Percentiles rank a stretch among this genome's conserved stretches.
Evolutionary conservation across 371 early-diverging fungal species (phyloP).

Genomic region (Mucor lusitanicus): DNA sequence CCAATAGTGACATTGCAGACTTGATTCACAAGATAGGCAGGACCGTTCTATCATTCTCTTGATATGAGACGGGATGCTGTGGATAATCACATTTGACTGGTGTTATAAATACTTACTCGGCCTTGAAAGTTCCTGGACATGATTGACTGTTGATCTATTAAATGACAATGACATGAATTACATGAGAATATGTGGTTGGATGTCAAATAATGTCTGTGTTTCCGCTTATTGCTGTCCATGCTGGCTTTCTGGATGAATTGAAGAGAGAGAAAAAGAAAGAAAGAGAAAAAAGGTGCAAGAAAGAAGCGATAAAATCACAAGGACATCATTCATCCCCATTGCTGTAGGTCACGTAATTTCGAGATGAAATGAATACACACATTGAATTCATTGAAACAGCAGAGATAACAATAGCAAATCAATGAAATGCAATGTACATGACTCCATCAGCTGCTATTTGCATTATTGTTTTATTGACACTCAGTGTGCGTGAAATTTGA

Average conservation of each 20-base stretch:
- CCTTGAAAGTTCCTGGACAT: slow-evolving; percentile 27
- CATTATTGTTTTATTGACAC: neutral
- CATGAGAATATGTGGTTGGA: slow-evolving; percentile 13
- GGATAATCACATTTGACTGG: neutral
- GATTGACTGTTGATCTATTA: slow-evolving; percentile 16
- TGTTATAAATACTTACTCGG: slow-evolving; percentile 13
- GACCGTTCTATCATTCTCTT: slow-evolving; percentile 53
- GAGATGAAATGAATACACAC: neutral
- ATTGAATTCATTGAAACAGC: neutral
- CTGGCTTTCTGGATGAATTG: neutral
- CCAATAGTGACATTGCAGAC: slow-evolving; percentile 69
- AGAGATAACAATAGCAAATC: neutral
- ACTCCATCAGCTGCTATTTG: neutral
- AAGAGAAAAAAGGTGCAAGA: neutral
- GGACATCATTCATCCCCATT: neutral
- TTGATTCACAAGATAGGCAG: slow-evolving; percentile 67
- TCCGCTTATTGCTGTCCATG: slow-evolving; percentile 9
- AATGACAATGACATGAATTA: slow-evolving; percentile 20
- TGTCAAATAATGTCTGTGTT: slow-evolving; percentile 11
- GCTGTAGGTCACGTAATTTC: neutral
- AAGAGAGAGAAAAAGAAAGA: neutral
- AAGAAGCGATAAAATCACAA: neutral
- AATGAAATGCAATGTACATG: neutral
- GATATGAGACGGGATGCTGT: neutral
- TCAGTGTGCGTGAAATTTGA: neutral